Conservation (phyloP, 768 basidiomycete species). For the Paxillus rubicundulus region DNA sequence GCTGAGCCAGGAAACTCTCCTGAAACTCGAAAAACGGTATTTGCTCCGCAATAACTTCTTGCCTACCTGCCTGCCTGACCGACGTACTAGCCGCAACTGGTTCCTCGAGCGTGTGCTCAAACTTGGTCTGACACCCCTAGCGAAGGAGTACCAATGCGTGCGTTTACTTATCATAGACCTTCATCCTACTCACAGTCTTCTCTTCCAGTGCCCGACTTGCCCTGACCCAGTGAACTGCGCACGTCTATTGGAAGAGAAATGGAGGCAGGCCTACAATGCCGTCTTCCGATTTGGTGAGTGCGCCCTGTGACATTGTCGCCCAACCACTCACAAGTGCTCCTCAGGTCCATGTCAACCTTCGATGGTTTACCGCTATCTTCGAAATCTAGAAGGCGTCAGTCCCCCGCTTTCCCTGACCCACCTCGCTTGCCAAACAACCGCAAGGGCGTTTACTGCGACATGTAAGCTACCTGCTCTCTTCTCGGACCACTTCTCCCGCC, state of each 20-base stretch:
- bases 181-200: neutral
- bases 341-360: constrained; percentile 83
- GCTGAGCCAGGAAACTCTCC: constrained; percentile 74
- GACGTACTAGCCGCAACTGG: constrained; percentile 72
- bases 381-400: constrained; percentile 87
- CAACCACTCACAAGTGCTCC: neutral
- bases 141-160: constrained; percentile 96
- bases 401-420: constrained; percentile 85
- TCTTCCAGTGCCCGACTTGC: constrained; percentile 71
- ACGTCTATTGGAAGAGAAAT: constrained; percentile 86
- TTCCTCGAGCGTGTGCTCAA: constrained; percentile 94
- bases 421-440: constrained; percentile 83
- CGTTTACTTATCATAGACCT: constrained; percentile 21
- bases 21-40: constrained; percentile 87
- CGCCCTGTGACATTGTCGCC: neutral
- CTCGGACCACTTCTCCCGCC: neutral
- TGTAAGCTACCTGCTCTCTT: constrained; percentile 43
- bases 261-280: constrained; percentile 83
- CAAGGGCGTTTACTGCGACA: constrained; percentile 85
- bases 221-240: constrained; percentile 80
- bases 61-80: neutral
- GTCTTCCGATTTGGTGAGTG: constrained; percentile 78
- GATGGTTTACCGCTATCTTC: constrained; percentile 89
- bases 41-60: constrained; percentile 10
- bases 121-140: constrained; percentile 77